A percentile compares a stretch with the other conserved stretches of the same genome.
phyloP scores from a whole-genome alignment of 140 eudicot genomes.

The Cichorium intybus region DNA sequence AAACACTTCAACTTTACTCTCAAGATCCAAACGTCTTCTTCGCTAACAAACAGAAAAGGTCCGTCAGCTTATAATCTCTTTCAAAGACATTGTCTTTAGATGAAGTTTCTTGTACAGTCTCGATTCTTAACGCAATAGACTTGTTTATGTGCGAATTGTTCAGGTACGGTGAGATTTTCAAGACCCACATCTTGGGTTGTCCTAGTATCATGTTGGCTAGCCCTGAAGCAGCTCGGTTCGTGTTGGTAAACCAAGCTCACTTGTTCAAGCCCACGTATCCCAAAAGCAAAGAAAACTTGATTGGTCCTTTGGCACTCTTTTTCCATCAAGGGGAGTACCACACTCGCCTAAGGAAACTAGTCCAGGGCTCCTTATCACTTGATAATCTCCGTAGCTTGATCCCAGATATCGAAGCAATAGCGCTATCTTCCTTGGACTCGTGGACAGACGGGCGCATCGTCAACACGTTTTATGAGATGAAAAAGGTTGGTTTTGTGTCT shows the following conservation, averaged over 20 bases:
- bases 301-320: constrained; percentile 76
- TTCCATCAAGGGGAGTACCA: constrained; percentile 89
- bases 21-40: constrained; percentile 74
- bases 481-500: constrained; percentile 53
- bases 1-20: constrained; percentile 84
- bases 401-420: constrained; percentile 48
- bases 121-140: background rate
- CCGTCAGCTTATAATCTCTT: background rate
- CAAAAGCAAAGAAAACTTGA: constrained; percentile 83
- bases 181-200: constrained; percentile 84
- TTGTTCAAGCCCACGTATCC: constrained; percentile 93
- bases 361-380: constrained; percentile 59
- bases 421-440: constrained; percentile 48
- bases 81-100: constrained; percentile 1
- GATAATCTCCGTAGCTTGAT: constrained; percentile 58
- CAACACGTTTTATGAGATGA: constrained; percentile 71
- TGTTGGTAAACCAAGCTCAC: constrained; percentile 62
- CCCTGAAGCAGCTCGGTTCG: constrained; percentile 90
- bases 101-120: background rate
- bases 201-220: constrained; percentile 93
- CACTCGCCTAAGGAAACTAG: constrained; percentile 67
- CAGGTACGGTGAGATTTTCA: constrained; percentile 88
- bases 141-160: background rate
- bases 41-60: constrained; percentile 60
- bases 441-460: constrained; percentile 52